Evolutionary conservation across 2,329 filamentous ascomycete genomes (phyloP).

Genomic region (Pseudodiploospora longispora): DNA sequence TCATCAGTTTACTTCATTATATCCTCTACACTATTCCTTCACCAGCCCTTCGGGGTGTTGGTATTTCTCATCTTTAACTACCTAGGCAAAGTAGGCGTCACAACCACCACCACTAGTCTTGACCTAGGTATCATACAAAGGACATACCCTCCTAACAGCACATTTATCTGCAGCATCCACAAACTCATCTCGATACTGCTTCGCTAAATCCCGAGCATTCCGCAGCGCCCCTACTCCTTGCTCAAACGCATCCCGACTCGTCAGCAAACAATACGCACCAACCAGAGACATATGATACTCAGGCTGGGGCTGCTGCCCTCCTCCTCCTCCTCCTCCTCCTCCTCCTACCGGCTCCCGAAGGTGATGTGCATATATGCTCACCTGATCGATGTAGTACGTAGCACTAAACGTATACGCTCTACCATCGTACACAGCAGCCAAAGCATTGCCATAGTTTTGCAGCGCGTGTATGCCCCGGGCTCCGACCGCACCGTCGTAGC

Average conservation of each 20-base stretch:
- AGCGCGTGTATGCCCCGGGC: constrained; percentile 29
- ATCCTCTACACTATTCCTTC: too few species aligned
- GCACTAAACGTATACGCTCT: constrained; percentile 30
- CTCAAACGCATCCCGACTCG: constrained; percentile 20
- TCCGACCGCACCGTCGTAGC: constrained; percentile 29
- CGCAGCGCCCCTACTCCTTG: constrained; percentile 28
- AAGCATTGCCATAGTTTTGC: constrained; percentile 23
- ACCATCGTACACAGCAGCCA: constrained; percentile 26
- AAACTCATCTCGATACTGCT: constrained; percentile 21
- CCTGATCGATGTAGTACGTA: constrained; percentile 27
- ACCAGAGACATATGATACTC: constrained; percentile 35
- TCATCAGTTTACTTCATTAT: too few species aligned
- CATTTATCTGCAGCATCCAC: constrained; percentile 18
- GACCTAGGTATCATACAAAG: too few species aligned
- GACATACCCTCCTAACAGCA: background rate
- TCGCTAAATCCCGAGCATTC: constrained; percentile 25
- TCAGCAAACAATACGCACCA: constrained; percentile 19
- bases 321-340: constrained; percentile 13
- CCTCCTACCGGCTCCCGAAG: constrained; percentile 20
- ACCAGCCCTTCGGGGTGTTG: too few species aligned
- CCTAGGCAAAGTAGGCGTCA: too few species aligned
- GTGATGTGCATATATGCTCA: constrained; percentile 31
- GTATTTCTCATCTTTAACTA: too few species aligned
- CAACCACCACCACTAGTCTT: too few species aligned
- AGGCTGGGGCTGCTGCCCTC: constrained; percentile 8